Evolutionary conservation across 169 alveolate genomes (phyloP), one percentile per base, ranked within the genome.

Genomic region (Plasmodium coatneyi): DNA sequence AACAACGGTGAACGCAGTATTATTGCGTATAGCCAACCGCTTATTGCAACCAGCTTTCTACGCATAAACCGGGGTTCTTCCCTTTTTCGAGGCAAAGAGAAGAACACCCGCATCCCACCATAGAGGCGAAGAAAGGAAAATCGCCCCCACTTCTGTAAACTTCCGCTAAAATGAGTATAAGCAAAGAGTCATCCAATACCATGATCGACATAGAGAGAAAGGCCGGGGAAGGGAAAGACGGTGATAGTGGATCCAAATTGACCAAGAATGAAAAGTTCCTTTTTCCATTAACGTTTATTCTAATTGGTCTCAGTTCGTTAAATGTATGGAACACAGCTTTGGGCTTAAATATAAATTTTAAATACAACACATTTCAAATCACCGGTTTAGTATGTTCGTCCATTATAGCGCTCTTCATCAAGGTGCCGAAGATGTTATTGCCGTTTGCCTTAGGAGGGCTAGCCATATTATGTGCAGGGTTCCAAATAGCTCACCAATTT

Each of bases 291-390:
- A 89, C 94, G 4, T 89, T 79, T 39, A 32, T 79, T 30, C 71
- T 89, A 79, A 89, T 89, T 36, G 94, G 94, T 41, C 56, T 89
- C 7, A 79, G 94, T 39, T 79, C 90, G 16, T 79, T 89, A 70
- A 89, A 89, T 89, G 94, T 89, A 56, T 89, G 94, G 94, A 89
- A 89, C 30, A 79, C 91, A 79, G 91, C 90, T 4, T 80, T 89
- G 19, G 94, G 91, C 5, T 78, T 89, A 80, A 80, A 89, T 66
- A 79, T 89, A 22, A 80, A 89, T 56, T 79, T 80, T 41, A 89
- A 56, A 19, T 89, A 89, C 54, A 79, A 89, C 60, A 66, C 89
- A 22, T 89, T 52, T 43, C 94, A 89, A 32, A 79, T 89, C 14
- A 80, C 91, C 16, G 94, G 94, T 80, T 89, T 89, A 60, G 87